Base-by-base conservation (phyloP, 306 rosid genomes). In the Quercus ilex region DNA sequence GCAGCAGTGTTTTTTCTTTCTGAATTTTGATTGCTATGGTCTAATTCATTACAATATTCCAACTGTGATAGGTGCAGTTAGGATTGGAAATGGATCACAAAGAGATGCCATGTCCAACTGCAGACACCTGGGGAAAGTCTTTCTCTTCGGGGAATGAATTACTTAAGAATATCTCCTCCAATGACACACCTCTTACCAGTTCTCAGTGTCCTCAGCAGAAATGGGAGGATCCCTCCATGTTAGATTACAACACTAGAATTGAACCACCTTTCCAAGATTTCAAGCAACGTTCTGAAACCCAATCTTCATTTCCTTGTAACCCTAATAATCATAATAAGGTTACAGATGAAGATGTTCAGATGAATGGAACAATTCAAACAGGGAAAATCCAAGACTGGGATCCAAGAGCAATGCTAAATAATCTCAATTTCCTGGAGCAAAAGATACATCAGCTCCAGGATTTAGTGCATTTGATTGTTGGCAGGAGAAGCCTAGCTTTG, bases 381-480 rank as follows among this genome's bases (percentile, higher is more conserved):
- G 41, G 71, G 80, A 92, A 84, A 79, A 75, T 86, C 73, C 91
- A 80, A 83, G 92, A 89, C 51, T 95, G 99, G 99, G 97, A 96
- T 85, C 96, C 98, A 3, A 79, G 75, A 33, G 83, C 76, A 1
- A 89, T 90, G 94, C 84, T 96, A 82, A 89, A 69, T 76, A 90
- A 89, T 80, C 99, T 96, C 38, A 89, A 92, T 59, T 91, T 93
- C 85, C 84, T 96, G 58, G 98, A 93, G 79, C 91, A 89, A 51
- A 93, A 93, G 89, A 91, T 96, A 70, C 97, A 91, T 69, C 99
- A 93, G 90, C 98, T 96, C 65, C 99, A 91, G 88, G 91, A 84
- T 65, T 82, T 96, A 1, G 98, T 96, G 80, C 99, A 87, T 71
- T 49, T 96, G 82, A 87, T 96, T 78, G 91, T 80, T 53, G 94